Conservation (phyloP, 768 basidiomycete genomes). For the Psilocybe tampanensis region DNA sequence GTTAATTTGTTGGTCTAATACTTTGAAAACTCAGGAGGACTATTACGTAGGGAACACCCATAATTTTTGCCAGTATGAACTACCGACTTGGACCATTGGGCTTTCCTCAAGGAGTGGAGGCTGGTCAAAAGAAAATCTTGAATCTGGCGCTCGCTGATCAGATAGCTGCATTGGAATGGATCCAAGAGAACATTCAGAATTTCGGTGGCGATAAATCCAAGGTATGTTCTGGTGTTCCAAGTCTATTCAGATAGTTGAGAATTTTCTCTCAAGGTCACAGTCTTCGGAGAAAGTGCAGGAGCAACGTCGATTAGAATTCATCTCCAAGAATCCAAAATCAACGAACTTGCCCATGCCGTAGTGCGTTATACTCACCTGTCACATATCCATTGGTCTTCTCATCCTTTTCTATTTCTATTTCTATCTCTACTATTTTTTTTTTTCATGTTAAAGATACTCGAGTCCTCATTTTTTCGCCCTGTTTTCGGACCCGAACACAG, state of each 20-base stretch:
- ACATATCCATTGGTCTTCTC: too few relatives aligned
- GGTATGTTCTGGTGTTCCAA: constrained; percentile 5
- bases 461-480: constrained; percentile 34
- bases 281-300: constrained; percentile 55
- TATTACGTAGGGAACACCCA: constrained; percentile 34
- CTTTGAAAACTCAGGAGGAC: too few relatives aligned
- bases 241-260: not conserved
- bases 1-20: too few relatives aligned
- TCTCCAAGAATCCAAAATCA: constrained; percentile 29
- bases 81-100: constrained; percentile 47
- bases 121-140: constrained; percentile 17
- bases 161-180: constrained; percentile 47
- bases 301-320: constrained; percentile 40
- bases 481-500: constrained; percentile 29
- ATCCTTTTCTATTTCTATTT: not conserved
- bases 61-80: constrained; percentile 39
- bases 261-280: constrained; percentile 38
- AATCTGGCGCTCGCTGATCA: constrained; percentile 50
- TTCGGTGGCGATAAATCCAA: constrained; percentile 56
- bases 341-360: constrained; percentile 32
- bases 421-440: too few relatives aligned
- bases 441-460: too few relatives aligned
- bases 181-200: constrained; percentile 53
- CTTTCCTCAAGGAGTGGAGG: constrained; percentile 39
- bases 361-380: constrained; percentile 7